Conservation (phyloP, 2,329 filamentous ascomycete species). For the Pseudocercospora crystallina region DNA sequence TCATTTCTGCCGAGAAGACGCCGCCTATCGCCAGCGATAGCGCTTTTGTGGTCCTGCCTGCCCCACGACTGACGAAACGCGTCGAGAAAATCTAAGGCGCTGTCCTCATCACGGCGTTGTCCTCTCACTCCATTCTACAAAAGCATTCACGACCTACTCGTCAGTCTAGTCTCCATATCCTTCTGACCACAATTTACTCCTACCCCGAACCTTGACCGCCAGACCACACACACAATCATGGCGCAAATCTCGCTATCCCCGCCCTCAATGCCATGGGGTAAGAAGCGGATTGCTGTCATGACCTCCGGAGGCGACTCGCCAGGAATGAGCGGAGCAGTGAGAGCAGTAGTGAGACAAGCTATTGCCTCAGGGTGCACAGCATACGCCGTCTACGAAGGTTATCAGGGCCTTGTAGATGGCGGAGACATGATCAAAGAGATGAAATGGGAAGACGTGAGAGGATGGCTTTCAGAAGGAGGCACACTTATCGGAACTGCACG, state of each 20-base stretch:
- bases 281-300: slow-evolving; percentile 79
- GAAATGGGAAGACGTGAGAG: slow-evolving; percentile 90
- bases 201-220: no score
- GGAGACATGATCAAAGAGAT: slow-evolving; percentile 85
- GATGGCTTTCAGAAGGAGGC: slow-evolving; percentile 89
- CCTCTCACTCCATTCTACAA: no score
- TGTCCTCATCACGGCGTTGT: no score
- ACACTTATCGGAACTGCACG: slow-evolving; percentile 94
- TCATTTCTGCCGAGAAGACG: no score
- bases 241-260: slow-evolving; percentile 33
- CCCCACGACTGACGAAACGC: no score
- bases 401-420: slow-evolving; percentile 89
- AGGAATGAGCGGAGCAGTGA: slow-evolving; percentile 90
- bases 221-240: slow-evolving; percentile 19
- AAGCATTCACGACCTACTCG: no score
- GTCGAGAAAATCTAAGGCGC: no score
- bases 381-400: slow-evolving; percentile 74
- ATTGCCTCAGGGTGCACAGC: slow-evolving; percentile 66
- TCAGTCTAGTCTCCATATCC: no score
- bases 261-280: slow-evolving; percentile 35
- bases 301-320: slow-evolving; percentile 93
- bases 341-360: slow-evolving; percentile 86
- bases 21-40: no score
- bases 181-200: no score
- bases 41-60: no score